Conservation (phyloP, 2,329 filamentous ascomycete species). For the Dryadomyces quercivorus region DNA sequence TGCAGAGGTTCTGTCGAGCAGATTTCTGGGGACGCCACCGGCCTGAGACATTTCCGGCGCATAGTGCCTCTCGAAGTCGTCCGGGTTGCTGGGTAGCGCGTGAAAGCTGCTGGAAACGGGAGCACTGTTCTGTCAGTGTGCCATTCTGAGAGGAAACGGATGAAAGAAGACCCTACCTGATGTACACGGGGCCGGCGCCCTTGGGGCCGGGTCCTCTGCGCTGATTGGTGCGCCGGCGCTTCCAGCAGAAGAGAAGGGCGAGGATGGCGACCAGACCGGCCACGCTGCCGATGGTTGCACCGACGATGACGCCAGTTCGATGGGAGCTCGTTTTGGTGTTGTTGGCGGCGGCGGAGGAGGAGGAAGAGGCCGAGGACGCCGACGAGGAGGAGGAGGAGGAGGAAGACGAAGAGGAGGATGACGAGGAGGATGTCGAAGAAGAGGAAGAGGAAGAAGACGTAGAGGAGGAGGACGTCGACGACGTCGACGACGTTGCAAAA, state of each 20-base stretch:
- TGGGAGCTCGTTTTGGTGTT: constrained; percentile 6
- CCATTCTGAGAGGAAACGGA: not conserved
- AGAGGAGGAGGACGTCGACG: constrained; percentile 5
- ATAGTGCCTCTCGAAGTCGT: constrained; percentile 18
- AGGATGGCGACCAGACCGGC: constrained; percentile 31
- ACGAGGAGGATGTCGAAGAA: constrained; percentile 8
- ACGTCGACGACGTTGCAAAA: constrained; percentile 5
- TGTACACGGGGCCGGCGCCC: constrained; percentile 23
- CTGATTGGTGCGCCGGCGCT: constrained; percentile 27
- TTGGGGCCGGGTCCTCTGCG: constrained; percentile 29
- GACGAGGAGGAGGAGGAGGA: constrained; percentile 10
- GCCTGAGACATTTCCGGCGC: constrained; percentile 5
- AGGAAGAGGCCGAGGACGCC: constrained; percentile 8
- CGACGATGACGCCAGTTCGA: constrained; percentile 39
- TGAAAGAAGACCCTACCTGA: constrained; percentile 22
- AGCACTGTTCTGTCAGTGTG: not conserved
- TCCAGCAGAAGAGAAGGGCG: constrained; percentile 29
- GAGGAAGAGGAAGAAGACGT: constrained; percentile 4
- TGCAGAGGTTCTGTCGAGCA: too few species aligned
- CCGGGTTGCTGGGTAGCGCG: constrained; percentile 22
- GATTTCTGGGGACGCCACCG: not conserved
- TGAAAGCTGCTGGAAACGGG: constrained; percentile 19
- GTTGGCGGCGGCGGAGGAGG: constrained; percentile 3
- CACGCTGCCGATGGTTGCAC: constrained; percentile 39
- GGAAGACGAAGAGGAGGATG: constrained; percentile 10